phyloP scores from a whole-genome alignment of 345 rosid species.

The Camelina sativa region DNA sequence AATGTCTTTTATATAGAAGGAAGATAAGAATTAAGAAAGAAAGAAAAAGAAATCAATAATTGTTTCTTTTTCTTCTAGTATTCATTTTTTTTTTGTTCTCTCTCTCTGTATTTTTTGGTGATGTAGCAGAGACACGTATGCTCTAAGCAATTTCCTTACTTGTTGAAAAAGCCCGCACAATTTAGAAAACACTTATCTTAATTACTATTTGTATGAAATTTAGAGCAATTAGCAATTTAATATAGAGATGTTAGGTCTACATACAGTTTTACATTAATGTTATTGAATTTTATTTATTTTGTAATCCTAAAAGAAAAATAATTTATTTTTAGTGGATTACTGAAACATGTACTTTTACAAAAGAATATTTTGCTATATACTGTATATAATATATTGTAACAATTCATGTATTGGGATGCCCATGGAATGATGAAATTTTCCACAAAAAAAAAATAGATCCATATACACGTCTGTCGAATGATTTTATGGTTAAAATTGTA shows the following conservation, averaged over 20 bases:
- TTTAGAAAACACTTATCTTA: slow-evolving; percentile 32
- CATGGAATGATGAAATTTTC: not conserved
- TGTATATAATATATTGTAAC: not conserved
- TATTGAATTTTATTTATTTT: not conserved
- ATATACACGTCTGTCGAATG: slow-evolving; percentile 16
- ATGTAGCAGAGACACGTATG: slow-evolving; percentile 67
- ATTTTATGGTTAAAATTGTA: not conserved
- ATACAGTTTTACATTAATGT: not conserved
- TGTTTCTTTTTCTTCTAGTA: not conserved
- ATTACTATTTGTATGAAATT: not conserved
- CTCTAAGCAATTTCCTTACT: slow-evolving; percentile 59
- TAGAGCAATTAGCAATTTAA: slow-evolving; percentile 9
- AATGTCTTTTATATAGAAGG: slow-evolving; percentile 74
- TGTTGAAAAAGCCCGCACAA: slow-evolving; percentile 52
- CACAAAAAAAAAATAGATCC: not conserved
- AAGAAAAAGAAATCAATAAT: slow-evolving; percentile 15
- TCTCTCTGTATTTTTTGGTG: slow-evolving; percentile 17
- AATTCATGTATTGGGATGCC: not conserved
- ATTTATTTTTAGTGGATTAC: not conserved
- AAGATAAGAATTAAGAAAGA: slow-evolving; percentile 21
- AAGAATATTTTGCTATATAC: not conserved
- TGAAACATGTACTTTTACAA: not conserved
- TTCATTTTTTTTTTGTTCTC: not conserved
- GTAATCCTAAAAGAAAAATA: not conserved
- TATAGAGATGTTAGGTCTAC: not conserved